Evolutionary conservation across 352 stramenopile genomes (phyloP).

Genomic region (Elongisporangium anandrum): DNA sequence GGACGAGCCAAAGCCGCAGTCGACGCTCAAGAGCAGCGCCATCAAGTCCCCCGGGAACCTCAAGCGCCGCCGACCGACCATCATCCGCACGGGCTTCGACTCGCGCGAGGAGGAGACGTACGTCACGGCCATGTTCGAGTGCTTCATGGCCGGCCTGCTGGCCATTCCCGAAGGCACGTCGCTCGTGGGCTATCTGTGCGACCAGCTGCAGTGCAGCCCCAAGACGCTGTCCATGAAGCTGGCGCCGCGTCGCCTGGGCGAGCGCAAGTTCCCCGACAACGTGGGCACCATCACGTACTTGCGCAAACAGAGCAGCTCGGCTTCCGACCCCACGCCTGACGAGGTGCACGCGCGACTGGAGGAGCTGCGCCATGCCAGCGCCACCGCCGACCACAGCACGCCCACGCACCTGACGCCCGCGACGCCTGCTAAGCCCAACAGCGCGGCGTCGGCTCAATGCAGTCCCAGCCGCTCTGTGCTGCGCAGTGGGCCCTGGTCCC

Average conservation of each 20-base stretch:
- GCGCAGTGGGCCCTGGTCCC: slow-evolving; percentile 60
- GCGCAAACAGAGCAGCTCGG: slow-evolving; percentile 14
- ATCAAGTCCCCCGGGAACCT: background rate
- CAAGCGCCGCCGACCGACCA: slow-evolving; percentile 23
- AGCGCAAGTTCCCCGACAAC: slow-evolving; percentile 56
- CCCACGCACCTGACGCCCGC: slow-evolving; percentile 13
- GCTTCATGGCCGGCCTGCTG: slow-evolving; percentile 52
- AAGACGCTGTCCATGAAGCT: slow-evolving; percentile 74
- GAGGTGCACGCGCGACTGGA: slow-evolving; percentile 8
- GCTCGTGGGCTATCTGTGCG: slow-evolving; percentile 54
- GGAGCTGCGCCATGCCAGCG: slow-evolving; percentile 21
- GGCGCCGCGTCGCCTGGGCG: slow-evolving; percentile 37
- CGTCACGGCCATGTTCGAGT: slow-evolving; percentile 53
- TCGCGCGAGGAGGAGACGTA: slow-evolving; percentile 59
- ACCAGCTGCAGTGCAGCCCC: slow-evolving; percentile 42
- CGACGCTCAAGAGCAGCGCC: slow-evolving; percentile 6
- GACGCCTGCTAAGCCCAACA: slow-evolving; percentile 8
- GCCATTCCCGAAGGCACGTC: slow-evolving; percentile 47
- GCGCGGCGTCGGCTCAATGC: background rate
- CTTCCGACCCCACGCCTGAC: background rate
- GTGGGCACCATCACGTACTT: slow-evolving; percentile 51
- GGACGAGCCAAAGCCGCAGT: background rate
- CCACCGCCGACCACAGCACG: slow-evolving; percentile 19
- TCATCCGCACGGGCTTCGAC: slow-evolving; percentile 75
- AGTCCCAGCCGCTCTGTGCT: slow-evolving; percentile 7